Evolutionary conservation across 345 rosid genomes (phyloP).

Genomic region (Barbarea vulgaris): DNA sequence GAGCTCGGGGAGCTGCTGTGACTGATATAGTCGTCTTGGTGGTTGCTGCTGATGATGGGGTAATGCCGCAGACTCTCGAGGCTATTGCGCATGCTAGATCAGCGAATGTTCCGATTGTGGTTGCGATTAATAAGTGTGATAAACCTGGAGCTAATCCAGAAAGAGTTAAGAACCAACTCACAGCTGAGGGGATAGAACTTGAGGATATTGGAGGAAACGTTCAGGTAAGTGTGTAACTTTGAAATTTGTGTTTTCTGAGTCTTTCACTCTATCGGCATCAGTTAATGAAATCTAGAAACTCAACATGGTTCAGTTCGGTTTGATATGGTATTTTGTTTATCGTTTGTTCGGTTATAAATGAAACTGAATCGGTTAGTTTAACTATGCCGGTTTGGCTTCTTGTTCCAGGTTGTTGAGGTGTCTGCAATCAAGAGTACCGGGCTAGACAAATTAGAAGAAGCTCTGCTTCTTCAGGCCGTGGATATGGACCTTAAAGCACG

Average conservation of each 20-base stretch:
- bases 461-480: constrained; percentile 92
- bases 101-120: constrained; percentile 88
- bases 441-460: constrained; percentile 79
- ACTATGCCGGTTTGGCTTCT: constrained; percentile 18
- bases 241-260: neutral
- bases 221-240: constrained; percentile 42
- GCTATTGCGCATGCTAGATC: constrained; percentile 86
- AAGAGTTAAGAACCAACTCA: constrained; percentile 83
- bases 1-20: constrained; percentile 96
- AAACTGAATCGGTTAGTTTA: neutral
- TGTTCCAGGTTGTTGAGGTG: constrained; percentile 76
- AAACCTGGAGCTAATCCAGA: constrained; percentile 81
- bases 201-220: constrained; percentile 95
- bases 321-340: neutral
- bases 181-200: constrained; percentile 76
- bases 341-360: neutral
- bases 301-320: neutral
- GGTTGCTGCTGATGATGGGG: constrained; percentile 97
- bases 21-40: constrained; percentile 94
- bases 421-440: constrained; percentile 77
- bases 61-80: constrained; percentile 97
- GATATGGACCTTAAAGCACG: constrained; percentile 87
- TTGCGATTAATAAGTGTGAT: constrained; percentile 92
- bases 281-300: neutral
- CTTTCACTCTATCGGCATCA: neutral